Evolutionary conservation across 371 early-diverging fungal genomes (phyloP), one percentile per base, ranked within the genome.

Genomic region (Rhizomucor pusillus): DNA sequence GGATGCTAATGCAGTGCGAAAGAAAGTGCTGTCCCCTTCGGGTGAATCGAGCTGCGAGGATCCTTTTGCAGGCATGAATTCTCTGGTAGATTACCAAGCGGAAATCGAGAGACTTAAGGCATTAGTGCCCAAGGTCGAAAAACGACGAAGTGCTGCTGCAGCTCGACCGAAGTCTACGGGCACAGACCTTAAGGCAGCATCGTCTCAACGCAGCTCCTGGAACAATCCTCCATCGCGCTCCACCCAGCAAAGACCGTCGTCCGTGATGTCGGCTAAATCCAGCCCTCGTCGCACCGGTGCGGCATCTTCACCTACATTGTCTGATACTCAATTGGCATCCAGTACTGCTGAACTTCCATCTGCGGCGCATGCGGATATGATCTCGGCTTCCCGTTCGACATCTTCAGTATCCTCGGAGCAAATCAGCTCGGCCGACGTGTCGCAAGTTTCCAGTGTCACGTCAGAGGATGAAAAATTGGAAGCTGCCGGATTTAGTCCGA

Each of bases 51-150:
- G 11, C 18, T 14, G 40, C 14, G 44, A 43, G 14, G 72, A 75
- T 52, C 76, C 76, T 14, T 75, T 75, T 70, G 72, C 76, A 14
- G 76, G 76, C 29, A 75, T 75, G 76, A 75, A 75, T 9, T 55
- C 69, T 0, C 63, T 59, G 25, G 62, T 75, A 18, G 62, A 72
- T 47, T 75, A 75, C 29, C 66, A 75, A 44, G 60, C 62, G 33
- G 76, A 75, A 52, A 75, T 75, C 22, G 76, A 75, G 54, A 62
- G 72, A 36, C 46, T 75, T 18, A 75, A 75, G 43, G 66, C 71
- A 37, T 43, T 77, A 22, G 73, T 77, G 11, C 71, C 69, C 18
- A 69, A 71, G 50, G 66, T 66, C 11, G 62, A 62, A 44, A 65
- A 65, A 37, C 69, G 13, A 25, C 58, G 1, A 36, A 57, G 56